phyloP scores from a whole-genome alignment of 768 basidiomycete species.

The Amanita phalloides region DNA sequence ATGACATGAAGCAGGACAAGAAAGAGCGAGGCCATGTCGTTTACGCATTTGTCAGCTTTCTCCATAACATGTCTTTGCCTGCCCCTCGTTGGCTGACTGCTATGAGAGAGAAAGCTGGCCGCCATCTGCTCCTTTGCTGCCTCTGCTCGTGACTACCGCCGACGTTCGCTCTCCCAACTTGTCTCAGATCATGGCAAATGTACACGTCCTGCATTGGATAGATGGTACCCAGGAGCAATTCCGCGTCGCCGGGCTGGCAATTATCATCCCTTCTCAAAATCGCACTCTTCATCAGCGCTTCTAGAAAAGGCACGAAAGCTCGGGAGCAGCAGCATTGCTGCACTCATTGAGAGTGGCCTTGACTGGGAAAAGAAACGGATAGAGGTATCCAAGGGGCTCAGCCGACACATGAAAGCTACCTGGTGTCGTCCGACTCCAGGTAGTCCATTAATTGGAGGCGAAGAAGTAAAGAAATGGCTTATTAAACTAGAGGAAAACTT shows the following conservation, averaged over 20 bases:
- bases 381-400: conserved; percentile 50
- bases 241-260: conserved; percentile 49
- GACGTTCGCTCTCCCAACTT: conserved; percentile 68
- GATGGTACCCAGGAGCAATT: conserved; percentile 60
- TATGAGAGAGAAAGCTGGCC: conserved; percentile 11
- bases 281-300: conserved; percentile 27
- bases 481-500: conserved; percentile 50
- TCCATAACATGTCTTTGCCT: conserved; percentile 2
- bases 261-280: conserved; percentile 40
- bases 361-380: conserved; percentile 61
- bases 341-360: conserved; percentile 28
- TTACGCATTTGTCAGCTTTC: not conserved
- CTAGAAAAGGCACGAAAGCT: conserved; percentile 7
- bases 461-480: conserved; percentile 56
- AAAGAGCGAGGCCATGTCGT: conserved; percentile 1
- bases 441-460: conserved; percentile 28
- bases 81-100: conserved; percentile 37
- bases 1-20: conserved; percentile 6
- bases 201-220: conserved; percentile 72
- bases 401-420: conserved; percentile 51
- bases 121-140: conserved; percentile 29
- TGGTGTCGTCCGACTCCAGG: conserved; percentile 70
- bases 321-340: conserved; percentile 15
- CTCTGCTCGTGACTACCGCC: conserved; percentile 58
- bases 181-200: conserved; percentile 37